Evolutionary conservation across 73 alveolate genomes (phyloP), one percentile per base, ranked within the genome.

Genomic region (Durusdinium trenchii): DNA sequence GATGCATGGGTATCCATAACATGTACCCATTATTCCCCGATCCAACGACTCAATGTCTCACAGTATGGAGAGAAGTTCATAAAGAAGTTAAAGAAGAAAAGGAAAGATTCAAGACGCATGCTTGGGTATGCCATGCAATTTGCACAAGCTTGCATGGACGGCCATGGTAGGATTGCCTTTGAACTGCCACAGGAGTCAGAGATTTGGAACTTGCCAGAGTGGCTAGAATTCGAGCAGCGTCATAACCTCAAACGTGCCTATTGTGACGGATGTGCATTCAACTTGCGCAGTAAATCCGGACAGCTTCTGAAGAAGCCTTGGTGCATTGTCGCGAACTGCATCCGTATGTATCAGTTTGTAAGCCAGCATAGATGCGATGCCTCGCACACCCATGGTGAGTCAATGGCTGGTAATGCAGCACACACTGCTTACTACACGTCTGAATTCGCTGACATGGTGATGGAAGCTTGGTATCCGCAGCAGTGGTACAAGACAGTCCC

Each of bases 401-500:
- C 69, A 10, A n/a, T 1, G 1, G 32, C 54, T 1, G 16, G n/a
- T 12, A 36, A 79, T 20, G 64, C 40, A 6, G 64, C 38, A 45
- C 67, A 3, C 4, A 14, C 90, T 30, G 64, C 45, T 28, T 23
- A 43, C 64, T 3, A 43, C 1, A 2, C 90, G 3, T 16, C 43
- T 45, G 90, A 79, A 5, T 82, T 48, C 35, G 93, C 93, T 30
- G 75, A 82, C 45, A 48, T 82, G 1, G n/a, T 82, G 71, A 12
- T 82, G 0, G 46, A 82, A 5, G 12, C 93, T 6, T 82, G 79
- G 79, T 67, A 67, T 67, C 79, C 79, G 30, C 14, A 67, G 10
- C 79, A 30, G 30, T n/a, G 45, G 12, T 67, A 20, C 40, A 28
- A 42, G 26, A 20, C 6, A 6, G 42, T 67, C 42, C 79, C 79